Evolutionary conservation across 257 asterid genomes (phyloP).

Genomic region (Craterostigma plantagineum): DNA sequence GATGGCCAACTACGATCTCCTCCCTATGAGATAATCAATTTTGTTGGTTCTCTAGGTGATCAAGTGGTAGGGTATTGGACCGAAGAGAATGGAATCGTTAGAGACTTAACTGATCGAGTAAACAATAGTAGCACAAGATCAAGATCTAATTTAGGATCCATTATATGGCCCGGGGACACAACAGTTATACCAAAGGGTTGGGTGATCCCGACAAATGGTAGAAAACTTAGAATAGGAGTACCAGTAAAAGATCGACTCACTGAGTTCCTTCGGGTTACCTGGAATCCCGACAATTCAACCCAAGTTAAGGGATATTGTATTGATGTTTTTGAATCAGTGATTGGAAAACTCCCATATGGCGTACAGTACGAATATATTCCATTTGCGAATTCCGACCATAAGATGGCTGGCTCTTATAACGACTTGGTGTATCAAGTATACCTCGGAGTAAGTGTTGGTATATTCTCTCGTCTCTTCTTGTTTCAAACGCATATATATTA

Average conservation of each 20-base stretch:
- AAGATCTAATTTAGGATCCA: conserved; percentile 15
- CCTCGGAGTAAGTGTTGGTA: conserved; percentile 11
- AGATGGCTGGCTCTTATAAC: conserved; percentile 5
- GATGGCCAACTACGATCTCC: conserved; percentile 26
- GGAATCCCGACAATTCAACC: conserved; percentile 14
- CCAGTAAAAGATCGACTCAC: conserved; percentile 29
- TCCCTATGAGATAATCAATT: conserved; percentile 26
- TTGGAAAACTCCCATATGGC: conserved; percentile 13
- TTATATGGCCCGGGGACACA: conserved; percentile 45
- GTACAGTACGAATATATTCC: conserved; percentile 19
- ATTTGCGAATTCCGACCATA: conserved; percentile 8
- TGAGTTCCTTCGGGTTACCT: conserved; percentile 20
- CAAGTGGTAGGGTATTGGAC: conserved; percentile 42
- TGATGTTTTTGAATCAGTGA: conserved; percentile 18
- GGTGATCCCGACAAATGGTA: conserved; percentile 24
- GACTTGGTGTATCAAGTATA: conserved; percentile 11
- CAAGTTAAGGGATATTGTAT: conserved; percentile 13
- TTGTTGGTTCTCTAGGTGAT: conserved; percentile 23
- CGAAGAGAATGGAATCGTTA: conserved; percentile 20
- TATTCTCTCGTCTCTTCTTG: neutral
- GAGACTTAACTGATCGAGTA: conserved; percentile 5
- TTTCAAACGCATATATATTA: neutral
- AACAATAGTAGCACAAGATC: neutral
- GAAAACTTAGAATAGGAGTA: conserved; percentile 24
- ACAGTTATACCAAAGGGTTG: conserved; percentile 24